Base-by-base conservation (phyloP, 805 yeast genomes). In the Candida sithepensis region DNA sequence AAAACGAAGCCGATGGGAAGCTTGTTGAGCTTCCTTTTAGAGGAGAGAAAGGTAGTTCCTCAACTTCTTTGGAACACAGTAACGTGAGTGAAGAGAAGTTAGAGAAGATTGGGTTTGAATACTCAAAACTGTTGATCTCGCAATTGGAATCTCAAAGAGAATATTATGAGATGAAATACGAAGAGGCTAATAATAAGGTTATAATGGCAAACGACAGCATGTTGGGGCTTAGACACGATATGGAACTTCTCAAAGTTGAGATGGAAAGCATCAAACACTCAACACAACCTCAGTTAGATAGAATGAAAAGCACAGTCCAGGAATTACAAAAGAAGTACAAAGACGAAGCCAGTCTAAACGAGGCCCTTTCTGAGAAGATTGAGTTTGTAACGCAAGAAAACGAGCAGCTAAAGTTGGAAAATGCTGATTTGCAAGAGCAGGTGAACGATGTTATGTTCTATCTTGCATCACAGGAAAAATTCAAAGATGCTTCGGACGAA, bases 1-100 rank as follows among this genome's bases (percentile, higher is more conserved):
- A 90, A 51, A 89, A 88, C 64, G 91, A 87, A 62, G 74, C 84
- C 0, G 97, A 90, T 62, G 97, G 97, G 0, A 91, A 91, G 57
- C 66, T 91, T 28, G 96, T 90, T 2, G 97, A 90, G 63, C 71
- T 89, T 13, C 79, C 81, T 5, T 58, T 74, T 13, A 54, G 61
- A 6, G 61, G 55, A 12, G 49, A 56, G 26, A 46, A 50, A 23
- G 48, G 47, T 22, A 49, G 52, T 16, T 20, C 54, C 24, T 23
- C 45, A 9, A 48, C 52, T 14, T 18, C 54, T 28, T 23, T 43
- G 13, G 22, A 34, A 42, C 53, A 47, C 10, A 24, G 45, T 3
- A 30, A 38, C 13, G 33, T 46, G 2, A 55, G 61, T 54, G 69
- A 71, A 55, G 67, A 77, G 61, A 71, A 78, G 37, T 45, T 70